These are phyloP conservation scores for Chlorophyllum brunneum DNA, from an alignment of 768 basidiomycete species.

Conservation along the genomic window DNA sequence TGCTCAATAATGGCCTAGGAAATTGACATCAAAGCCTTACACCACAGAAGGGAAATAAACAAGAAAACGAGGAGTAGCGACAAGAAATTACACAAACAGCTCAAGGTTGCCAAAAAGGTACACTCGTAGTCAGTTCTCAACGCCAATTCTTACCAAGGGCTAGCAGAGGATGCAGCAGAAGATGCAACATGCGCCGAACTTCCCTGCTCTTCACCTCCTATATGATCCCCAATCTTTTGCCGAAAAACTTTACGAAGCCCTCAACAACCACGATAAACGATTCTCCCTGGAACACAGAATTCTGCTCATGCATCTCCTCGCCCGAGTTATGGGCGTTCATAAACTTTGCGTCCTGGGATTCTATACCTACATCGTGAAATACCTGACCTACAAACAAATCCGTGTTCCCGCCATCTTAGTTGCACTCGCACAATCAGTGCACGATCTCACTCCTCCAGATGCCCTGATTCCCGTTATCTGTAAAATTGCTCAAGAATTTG, in stretches of 20 bases:
- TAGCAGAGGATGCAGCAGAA: slow-evolving; percentile 33
- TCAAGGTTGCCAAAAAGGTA: slow-evolving; percentile 77
- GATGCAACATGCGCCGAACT: slow-evolving; percentile 51
- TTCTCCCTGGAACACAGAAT: slow-evolving; percentile 97
- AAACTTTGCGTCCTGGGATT: slow-evolving; percentile 91
- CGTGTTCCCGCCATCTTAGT: slow-evolving; percentile 92
- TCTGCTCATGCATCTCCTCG: slow-evolving; percentile 93
- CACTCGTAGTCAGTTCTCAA: background rate
- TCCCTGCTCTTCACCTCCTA: slow-evolving; percentile 88
- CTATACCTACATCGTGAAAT: slow-evolving; percentile 95
- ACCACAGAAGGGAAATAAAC: slow-evolving; percentile 88
- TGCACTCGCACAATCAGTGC: slow-evolving; percentile 89
- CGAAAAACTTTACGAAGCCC: slow-evolving; percentile 85
- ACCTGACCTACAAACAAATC: slow-evolving; percentile 88
- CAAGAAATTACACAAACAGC: slow-evolving; percentile 70
- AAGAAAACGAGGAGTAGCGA: slow-evolving; percentile 86
- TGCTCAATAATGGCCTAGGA: slow-evolving; percentile 33
- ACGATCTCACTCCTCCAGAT: slow-evolving; percentile 94
- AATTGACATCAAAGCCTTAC: slow-evolving; percentile 67
- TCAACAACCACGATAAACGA: slow-evolving; percentile 88
- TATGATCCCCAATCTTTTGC: slow-evolving; percentile 95
- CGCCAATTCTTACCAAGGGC: background rate
- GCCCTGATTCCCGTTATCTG: slow-evolving; percentile 82
- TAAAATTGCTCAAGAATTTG: slow-evolving; percentile 93
- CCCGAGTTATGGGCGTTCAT: slow-evolving; percentile 89